Conservation (phyloP, 78 protist species). For the Diacronema lutheri region DNA sequence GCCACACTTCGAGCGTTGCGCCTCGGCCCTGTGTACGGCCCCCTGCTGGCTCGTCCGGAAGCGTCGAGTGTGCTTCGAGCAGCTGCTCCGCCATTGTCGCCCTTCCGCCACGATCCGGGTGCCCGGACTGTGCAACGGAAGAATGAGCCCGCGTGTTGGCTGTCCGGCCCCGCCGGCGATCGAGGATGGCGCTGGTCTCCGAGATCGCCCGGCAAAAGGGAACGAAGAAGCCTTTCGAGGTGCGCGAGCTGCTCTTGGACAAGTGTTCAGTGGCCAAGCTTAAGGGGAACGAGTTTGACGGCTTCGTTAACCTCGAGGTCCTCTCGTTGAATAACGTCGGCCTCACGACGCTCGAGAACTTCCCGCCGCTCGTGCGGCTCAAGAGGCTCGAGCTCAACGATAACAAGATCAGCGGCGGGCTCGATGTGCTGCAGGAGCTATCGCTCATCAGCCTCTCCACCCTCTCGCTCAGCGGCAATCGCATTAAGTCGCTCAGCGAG, state of each 20-base stretch:
- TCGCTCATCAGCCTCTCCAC: not conserved
- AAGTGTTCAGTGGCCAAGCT: not conserved
- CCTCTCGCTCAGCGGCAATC: not conserved
- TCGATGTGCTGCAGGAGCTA: not conserved
- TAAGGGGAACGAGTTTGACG: not conserved
- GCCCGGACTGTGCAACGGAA: too few relatives aligned
- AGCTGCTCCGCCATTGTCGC: too few relatives aligned
- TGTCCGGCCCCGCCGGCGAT: too few relatives aligned
- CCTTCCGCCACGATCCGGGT: too few relatives aligned
- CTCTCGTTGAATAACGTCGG: not conserved
- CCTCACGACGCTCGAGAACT: conserved; percentile 6
- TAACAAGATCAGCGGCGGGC: not conserved
- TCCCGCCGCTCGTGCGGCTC: not conserved
- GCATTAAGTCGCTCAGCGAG: not conserved
- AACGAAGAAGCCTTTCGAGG: not conserved
- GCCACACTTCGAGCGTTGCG: too few relatives aligned
- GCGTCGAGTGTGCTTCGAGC: too few relatives aligned
- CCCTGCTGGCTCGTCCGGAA: too few relatives aligned
- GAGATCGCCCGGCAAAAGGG: too few relatives aligned
- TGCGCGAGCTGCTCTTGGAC: not conserved
- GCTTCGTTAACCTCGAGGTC: not conserved
- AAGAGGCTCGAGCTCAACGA: conserved; percentile 1
- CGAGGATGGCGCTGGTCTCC: too few relatives aligned
- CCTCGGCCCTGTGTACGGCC: too few relatives aligned
- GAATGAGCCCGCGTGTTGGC: too few relatives aligned